These are phyloP conservation scores for Phytophthora tubulina DNA, from an alignment of 352 stramenopile genomes.

Conservation along the genomic window DNA sequence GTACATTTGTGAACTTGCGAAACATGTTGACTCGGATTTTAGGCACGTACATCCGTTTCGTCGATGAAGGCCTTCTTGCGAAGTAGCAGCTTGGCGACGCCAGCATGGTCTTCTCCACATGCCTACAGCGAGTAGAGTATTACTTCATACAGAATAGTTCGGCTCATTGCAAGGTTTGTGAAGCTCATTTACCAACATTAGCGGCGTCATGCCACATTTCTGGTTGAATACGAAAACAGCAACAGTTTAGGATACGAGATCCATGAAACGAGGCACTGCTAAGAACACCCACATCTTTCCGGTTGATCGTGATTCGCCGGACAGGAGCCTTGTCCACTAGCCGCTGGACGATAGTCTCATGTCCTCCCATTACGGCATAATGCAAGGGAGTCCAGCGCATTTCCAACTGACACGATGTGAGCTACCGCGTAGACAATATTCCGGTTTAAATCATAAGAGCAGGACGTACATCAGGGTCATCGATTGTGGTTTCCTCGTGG, in stretches of 20 bases:
- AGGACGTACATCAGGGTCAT: slow-evolving; percentile 75
- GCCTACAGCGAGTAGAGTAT: slow-evolving; percentile 43
- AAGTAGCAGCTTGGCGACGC: slow-evolving; percentile 65
- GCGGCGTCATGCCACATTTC: slow-evolving; percentile 80
- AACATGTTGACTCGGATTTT: slow-evolving; percentile 4
- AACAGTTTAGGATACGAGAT: neutral
- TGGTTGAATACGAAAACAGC: slow-evolving; percentile 23
- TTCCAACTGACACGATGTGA: slow-evolving; percentile 54
- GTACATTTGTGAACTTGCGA: slow-evolving; percentile 15
- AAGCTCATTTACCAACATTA: slow-evolving; percentile 68
- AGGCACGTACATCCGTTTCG: slow-evolving; percentile 72
- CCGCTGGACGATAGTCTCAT: slow-evolving; percentile 58
- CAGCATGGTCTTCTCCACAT: slow-evolving; percentile 75
- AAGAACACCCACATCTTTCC: slow-evolving; percentile 65
- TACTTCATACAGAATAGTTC: neutral
- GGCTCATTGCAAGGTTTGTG: neutral
- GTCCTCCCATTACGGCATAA: slow-evolving; percentile 80
- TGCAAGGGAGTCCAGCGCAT: slow-evolving; percentile 86
- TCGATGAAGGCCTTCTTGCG: slow-evolving; percentile 82
- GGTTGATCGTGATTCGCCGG: slow-evolving; percentile 82
- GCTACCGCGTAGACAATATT: neutral
- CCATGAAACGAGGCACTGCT: neutral
- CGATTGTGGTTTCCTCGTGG: slow-evolving; percentile 78
- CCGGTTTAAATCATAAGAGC: neutral
- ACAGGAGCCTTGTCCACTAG: slow-evolving; percentile 79